Percentiles rank a stretch among this genome's conserved stretches.
Evolutionary conservation across 345 rosid species (phyloP).

Genomic region (Citrus cavaleriei): DNA sequence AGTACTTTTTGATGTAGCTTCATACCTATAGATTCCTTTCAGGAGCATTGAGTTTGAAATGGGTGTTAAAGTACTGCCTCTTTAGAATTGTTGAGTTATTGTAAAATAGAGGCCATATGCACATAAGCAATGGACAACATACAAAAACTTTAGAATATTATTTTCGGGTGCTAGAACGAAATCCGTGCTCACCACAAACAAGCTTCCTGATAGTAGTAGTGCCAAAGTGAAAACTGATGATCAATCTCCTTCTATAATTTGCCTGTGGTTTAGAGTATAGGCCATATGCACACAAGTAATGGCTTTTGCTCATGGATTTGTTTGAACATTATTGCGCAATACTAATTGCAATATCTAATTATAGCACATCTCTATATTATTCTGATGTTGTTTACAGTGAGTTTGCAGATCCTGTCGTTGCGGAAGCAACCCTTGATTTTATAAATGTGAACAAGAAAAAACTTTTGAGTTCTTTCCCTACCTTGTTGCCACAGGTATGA

Average conservation of each 20-base stretch:
- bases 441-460: constrained; percentile 66
- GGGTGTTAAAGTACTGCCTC: background rate
- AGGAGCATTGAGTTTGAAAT: background rate
- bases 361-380: constrained; percentile 9
- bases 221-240: background rate
- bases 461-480: constrained; percentile 58
- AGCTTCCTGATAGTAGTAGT: background rate
- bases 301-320: background rate
- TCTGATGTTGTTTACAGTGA: constrained; percentile 64
- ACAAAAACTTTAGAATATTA: too few species aligned
- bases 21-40: background rate
- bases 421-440: constrained; percentile 87
- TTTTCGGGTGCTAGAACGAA: too few species aligned
- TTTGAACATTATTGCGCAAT: constrained; percentile 1
- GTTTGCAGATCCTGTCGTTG: constrained; percentile 88
- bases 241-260: too few species aligned
- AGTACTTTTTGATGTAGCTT: too few species aligned
- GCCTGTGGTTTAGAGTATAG: too few species aligned
- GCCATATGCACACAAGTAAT: background rate
- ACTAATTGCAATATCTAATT: background rate
- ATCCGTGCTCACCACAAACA: too few species aligned
- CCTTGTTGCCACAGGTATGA: constrained; percentile 77
- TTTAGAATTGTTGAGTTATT: background rate
- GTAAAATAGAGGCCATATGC: background rate
- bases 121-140: too few species aligned